Conservation (phyloP, 2,329 filamentous ascomycete species). For the Fusarium siculi region DNA sequence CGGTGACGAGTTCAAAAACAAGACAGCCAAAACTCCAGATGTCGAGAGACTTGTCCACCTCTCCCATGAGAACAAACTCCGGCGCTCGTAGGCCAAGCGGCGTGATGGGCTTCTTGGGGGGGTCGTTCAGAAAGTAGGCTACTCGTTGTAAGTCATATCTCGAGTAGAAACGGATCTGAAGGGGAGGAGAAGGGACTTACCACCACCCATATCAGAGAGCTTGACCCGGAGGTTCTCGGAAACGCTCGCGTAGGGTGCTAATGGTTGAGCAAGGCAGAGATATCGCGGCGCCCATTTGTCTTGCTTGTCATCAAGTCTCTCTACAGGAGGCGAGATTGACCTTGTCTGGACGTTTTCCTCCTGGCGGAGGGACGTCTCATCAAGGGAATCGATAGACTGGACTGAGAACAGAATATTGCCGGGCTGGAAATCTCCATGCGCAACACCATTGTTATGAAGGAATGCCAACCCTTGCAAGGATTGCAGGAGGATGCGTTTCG, state of each 20-base stretch:
- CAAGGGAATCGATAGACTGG: background rate
- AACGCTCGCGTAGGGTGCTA: background rate
- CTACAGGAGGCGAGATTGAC: slow-evolving; percentile 2
- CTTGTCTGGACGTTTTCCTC: background rate
- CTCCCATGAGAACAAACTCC: slow-evolving; percentile 6
- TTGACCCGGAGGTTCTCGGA: background rate
- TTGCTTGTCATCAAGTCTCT: slow-evolving; percentile 14
- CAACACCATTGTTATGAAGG: slow-evolving; percentile 1
- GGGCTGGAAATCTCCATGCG: slow-evolving; percentile 20
- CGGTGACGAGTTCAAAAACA: slow-evolving; percentile 15
- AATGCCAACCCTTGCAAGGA: background rate
- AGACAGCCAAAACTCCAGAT: slow-evolving; percentile 33
- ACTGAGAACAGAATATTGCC: slow-evolving; percentile 11
- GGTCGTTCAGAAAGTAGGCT: slow-evolving; percentile 5
- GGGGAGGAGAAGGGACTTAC: background rate
- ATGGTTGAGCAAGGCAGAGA: slow-evolving; percentile 6
- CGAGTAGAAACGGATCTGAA: background rate
- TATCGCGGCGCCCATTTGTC: slow-evolving; percentile 20
- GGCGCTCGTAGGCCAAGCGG: slow-evolving; percentile 7
- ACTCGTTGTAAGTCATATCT: background rate
- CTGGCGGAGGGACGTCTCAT: background rate
- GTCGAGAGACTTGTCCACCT: slow-evolving; percentile 6
- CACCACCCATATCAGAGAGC: slow-evolving; percentile 22
- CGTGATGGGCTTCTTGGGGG: background rate
- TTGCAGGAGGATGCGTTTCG: slow-evolving; percentile 23